Percentiles rank a stretch among this genome's conserved stretches.
These are phyloP conservation scores for Yamadazyma oceani DNA, from an alignment of 1,139 yeast genomes.

Conservation along the genomic window DNA sequence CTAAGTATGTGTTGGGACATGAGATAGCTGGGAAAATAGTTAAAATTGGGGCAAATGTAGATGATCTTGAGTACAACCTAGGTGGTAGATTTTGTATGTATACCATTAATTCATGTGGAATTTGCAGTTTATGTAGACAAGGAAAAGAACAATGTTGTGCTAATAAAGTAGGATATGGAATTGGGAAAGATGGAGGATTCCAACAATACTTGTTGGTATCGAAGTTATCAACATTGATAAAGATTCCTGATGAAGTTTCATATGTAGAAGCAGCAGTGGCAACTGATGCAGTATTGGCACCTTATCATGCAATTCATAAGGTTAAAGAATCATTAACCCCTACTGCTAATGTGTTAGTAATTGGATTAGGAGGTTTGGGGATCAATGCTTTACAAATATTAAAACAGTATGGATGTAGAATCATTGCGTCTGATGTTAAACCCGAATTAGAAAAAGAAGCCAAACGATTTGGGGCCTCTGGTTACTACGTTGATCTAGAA, in stretches of 20 bases:
- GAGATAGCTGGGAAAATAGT: conserved; percentile 54
- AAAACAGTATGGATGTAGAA: conserved; percentile 37
- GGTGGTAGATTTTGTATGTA: conserved; percentile 41
- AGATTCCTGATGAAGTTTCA: conserved; percentile 48
- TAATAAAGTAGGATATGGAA: conserved; percentile 35
- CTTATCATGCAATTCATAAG: conserved; percentile 49
- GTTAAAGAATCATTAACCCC: conserved; percentile 35
- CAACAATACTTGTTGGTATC: conserved; percentile 44
- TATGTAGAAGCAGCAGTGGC: conserved; percentile 51
- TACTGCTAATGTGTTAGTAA: conserved; percentile 38
- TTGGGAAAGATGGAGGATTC: conserved; percentile 51
- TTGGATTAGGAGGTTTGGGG: conserved; percentile 55
- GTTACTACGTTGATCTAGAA: conserved; percentile 35
- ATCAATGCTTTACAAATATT: conserved; percentile 50
- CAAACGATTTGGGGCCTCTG: conserved; percentile 41
- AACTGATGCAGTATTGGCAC: conserved; percentile 51
- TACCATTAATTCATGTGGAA: conserved; percentile 44
- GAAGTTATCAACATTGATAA: conserved; percentile 37
- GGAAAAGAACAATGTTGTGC: conserved; percentile 46
- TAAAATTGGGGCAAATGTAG: conserved; percentile 36
- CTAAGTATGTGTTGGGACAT: conserved; percentile 53
- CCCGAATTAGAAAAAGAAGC: conserved; percentile 31
- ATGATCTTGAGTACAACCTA: conserved; percentile 23
- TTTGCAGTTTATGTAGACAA: conserved; percentile 40
- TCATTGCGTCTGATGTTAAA: conserved; percentile 44